Evolutionary conservation across 2,329 filamentous ascomycete genomes (phyloP).

Genomic region (Fusarium algeriense): DNA sequence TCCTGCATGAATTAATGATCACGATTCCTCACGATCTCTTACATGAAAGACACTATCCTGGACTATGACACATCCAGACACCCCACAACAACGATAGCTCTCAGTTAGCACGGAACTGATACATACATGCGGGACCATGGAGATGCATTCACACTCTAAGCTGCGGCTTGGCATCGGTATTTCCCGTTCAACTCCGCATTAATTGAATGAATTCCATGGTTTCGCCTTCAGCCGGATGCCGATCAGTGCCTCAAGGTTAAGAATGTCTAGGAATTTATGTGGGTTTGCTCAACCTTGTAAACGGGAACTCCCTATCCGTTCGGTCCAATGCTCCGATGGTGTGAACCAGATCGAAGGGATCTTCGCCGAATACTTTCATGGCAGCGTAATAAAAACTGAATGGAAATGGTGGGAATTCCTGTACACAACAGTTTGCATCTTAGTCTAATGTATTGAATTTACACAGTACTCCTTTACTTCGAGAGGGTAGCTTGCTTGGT

Average conservation of each 20-base stretch:
- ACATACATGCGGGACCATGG: constrained; percentile 5
- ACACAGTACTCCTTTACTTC: not conserved
- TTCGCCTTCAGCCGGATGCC: constrained; percentile 5
- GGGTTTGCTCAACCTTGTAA: not conserved
- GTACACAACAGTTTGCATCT: not conserved
- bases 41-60: not conserved
- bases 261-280: not conserved
- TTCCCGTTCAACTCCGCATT: constrained; percentile 9
- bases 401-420: not conserved
- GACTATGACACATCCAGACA: not conserved
- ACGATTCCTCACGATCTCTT: constrained; percentile 11
- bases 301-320: not conserved
- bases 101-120: not conserved
- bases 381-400: not conserved
- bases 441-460: not conserved
- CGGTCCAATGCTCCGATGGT: not conserved
- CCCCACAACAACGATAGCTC: not conserved
- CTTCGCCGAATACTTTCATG: not conserved
- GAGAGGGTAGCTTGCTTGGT: not conserved
- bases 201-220: not conserved
- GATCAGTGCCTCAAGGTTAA: not conserved
- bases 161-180: not conserved
- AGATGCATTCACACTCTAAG: constrained; percentile 2
- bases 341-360: not conserved
- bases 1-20: constrained; percentile 13